Conservation (phyloP, 1,139 yeast genomes). For the Magnusiomyces magnusii region DNA sequence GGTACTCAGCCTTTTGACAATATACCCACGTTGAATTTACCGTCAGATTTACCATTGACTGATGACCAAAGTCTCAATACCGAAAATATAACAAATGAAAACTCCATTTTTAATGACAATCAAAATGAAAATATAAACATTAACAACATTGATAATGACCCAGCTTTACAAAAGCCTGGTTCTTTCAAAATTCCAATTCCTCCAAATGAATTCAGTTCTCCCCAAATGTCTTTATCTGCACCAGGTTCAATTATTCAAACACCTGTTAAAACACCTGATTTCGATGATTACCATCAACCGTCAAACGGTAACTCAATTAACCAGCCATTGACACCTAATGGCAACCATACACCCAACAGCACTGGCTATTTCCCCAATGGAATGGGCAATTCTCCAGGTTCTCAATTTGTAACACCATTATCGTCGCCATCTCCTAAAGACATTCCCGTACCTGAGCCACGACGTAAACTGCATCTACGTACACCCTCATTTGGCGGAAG, state of each 20-base stretch:
- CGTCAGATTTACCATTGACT: too few species aligned
- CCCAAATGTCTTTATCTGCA: background rate
- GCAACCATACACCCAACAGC: constrained; percentile 4
- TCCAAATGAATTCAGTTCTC: background rate
- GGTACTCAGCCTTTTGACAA: background rate
- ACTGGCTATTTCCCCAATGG: background rate
- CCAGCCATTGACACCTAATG: constrained; percentile 2
- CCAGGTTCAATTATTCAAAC: background rate
- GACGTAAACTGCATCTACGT: background rate
- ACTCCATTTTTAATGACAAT: too few species aligned
- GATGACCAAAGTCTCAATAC: too few species aligned
- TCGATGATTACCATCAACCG: background rate
- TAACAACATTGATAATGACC: background rate
- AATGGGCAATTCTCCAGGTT: constrained; percentile 1
- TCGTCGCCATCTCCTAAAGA: constrained; percentile 8
- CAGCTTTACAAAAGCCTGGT: background rate
- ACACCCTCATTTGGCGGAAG: constrained; percentile 1
- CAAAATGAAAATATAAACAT: too few species aligned
- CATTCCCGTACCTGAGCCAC: background rate
- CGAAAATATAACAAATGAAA: too few species aligned
- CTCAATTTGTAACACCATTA: constrained; percentile 9
- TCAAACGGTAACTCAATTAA: constrained; percentile 1
- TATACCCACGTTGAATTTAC: background rate
- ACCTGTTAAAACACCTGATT: background rate
- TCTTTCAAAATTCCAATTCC: background rate